Evolutionary conservation across 2,329 filamentous ascomycete species (phyloP), one percentile per base, ranked within the genome.

Genomic region (Coleophoma cylindrospora): DNA sequence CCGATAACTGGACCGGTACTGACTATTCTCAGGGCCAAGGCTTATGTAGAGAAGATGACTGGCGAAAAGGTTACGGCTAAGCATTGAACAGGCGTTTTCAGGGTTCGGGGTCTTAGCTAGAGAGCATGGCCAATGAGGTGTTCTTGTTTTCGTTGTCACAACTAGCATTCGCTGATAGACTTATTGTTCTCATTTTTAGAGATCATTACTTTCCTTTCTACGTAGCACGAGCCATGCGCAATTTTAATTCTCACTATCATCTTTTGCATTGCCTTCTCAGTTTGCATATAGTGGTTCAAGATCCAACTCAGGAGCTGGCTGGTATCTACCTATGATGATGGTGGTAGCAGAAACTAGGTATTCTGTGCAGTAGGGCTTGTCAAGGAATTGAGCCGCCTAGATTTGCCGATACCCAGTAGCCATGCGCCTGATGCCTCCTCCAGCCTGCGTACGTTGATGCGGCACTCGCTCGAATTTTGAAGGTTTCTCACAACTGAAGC

Each of bases 11-110:
- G 36, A 34, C 34, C 44, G 27, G 3, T 50, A 41, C 55, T 63
- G 40, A 61, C 46, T 48, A 48, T 81, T 59, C 37, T 54, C 60
- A 85, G 81, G 75, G 82, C 82, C 54, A 86, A 86, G 73, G 74
- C 73, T 49, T 84, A 85, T 59, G 80, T 86, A 55, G 82, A 86
- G 69, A 81, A 81, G 68, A 53, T 85, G 66, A 86, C 82, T 45
- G 82, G 82, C 54, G 82, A 86, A 22, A 61, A 68, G 63, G 80
- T 83, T 63, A 81, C 81, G 57, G 80, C 80, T 64, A 86, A 86
- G 77, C 82, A 86, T 77, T 86, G 70, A 64, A 27, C 27, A 60
- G 68, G 66, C 66, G 70, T 61, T 64, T 47, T 51, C 27, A 10
- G 27, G 27, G 27, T 27, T 27, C 4, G 27, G 27, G 9, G 9